phyloP scores from a whole-genome alignment of 768 basidiomycete species.

The Termitomyces sp. region DNA sequence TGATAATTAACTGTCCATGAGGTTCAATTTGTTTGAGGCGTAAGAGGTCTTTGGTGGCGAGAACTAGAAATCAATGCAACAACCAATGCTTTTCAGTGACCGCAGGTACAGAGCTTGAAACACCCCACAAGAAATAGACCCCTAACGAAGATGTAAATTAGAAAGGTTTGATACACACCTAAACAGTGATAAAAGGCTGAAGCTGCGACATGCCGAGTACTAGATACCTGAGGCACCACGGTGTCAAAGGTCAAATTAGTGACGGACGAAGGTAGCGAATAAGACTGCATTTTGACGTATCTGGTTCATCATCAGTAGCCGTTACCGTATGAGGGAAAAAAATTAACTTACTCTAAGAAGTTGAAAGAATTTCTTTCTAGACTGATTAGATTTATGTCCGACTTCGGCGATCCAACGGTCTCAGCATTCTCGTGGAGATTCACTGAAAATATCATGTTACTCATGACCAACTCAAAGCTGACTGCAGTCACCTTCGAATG shows the following conservation, averaged over 20 bases:
- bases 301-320: slow-evolving; percentile 25
- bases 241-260: slow-evolving; percentile 54
- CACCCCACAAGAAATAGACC: background rate
- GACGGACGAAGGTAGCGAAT: slow-evolving; percentile 43
- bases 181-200: slow-evolving; percentile 84
- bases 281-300: slow-evolving; percentile 73
- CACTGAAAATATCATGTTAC: slow-evolving; percentile 2
- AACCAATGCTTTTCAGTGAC: slow-evolving; percentile 2
- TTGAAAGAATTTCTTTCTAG: slow-evolving; percentile 76
- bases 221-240: slow-evolving; percentile 59
- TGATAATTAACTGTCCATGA: slow-evolving; percentile 36
- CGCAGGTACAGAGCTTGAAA: background rate
- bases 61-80: slow-evolving; percentile 36
- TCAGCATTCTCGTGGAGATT: slow-evolving; percentile 16
- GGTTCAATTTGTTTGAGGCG: slow-evolving; percentile 52
- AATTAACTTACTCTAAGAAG: slow-evolving; percentile 63
- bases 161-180: slow-evolving; percentile 36
- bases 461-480: background rate
- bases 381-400: slow-evolving; percentile 48
- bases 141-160: background rate
- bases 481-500: slow-evolving; percentile 48
- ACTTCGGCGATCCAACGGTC: slow-evolving; percentile 41
- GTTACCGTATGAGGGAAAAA: too few species aligned
- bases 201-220: slow-evolving; percentile 72
- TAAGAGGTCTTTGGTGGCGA: slow-evolving; percentile 71